These are phyloP conservation scores for Sporothrix sp. DNA, from an alignment of 2,329 filamentous ascomycete genomes.

Conservation along the genomic window DNA sequence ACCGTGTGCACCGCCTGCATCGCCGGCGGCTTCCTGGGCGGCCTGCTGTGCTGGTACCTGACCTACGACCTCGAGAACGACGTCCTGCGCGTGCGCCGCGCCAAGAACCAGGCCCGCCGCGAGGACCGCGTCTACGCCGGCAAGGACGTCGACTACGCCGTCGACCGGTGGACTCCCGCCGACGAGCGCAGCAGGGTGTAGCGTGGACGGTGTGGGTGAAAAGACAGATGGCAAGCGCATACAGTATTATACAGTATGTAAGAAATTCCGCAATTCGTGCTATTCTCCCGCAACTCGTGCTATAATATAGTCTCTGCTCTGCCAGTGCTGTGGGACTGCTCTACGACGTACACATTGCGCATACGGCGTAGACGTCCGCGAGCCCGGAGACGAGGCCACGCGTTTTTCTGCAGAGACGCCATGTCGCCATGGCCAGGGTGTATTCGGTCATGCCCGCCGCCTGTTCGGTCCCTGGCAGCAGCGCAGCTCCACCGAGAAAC, in stretches of 20 bases:
- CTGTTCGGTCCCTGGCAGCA: no score
- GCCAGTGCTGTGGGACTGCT: no score
- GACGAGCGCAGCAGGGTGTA: background rate
- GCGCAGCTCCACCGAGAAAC: no score
- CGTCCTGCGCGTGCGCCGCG: slow-evolving; percentile 5
- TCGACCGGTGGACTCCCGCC: slow-evolving; percentile 1
- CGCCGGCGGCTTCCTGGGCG: slow-evolving; percentile 10
- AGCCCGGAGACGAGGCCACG: no score
- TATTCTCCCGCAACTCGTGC: no score
- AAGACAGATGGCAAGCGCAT: no score
- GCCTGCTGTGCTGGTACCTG: slow-evolving; percentile 11
- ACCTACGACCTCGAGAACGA: slow-evolving; percentile 9
- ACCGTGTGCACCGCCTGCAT: slow-evolving; percentile 11
- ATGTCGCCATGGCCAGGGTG: background rate
- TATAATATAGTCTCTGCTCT: no score
- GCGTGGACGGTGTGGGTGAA: background rate
- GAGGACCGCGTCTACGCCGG: slow-evolving; percentile 1
- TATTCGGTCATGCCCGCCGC: background rate
- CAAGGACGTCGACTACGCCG: slow-evolving; percentile 3
- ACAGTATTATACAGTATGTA: no score
- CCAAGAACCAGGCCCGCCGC: background rate
- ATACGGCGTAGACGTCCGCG: no score
- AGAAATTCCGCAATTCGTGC: no score
- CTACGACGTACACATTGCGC: no score
- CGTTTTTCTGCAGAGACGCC: no score